A percentile compares a stretch with the other conserved stretches of the same genome.
These are phyloP conservation scores for Triticum urartu DNA, from an alignment of 176 grass and related monocot species.

Conservation along the genomic window DNA sequence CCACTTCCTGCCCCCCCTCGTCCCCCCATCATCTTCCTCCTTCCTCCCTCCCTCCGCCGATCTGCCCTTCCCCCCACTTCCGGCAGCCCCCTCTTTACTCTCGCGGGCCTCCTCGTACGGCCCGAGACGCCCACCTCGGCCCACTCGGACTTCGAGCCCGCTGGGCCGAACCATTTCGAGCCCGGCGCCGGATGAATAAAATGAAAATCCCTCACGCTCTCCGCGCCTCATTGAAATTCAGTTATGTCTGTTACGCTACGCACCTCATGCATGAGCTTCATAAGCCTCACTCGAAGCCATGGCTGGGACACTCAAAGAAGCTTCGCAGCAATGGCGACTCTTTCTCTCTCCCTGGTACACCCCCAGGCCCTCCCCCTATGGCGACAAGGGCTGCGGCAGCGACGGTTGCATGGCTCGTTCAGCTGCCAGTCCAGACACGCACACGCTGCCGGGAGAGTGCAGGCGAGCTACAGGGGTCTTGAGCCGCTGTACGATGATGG, in stretches of 20 bases:
- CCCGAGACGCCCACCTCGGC: background rate
- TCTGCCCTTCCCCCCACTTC: background rate
- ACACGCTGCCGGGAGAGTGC: conserved; percentile 4
- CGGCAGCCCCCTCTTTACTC: background rate
- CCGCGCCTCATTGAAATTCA: conserved; percentile 26
- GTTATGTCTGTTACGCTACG: conserved; percentile 37
- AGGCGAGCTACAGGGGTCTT: conserved; percentile 55
- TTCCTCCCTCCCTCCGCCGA: background rate
- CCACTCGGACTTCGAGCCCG: background rate
- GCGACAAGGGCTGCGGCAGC: background rate
- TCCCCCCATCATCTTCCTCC: conserved; percentile 30
- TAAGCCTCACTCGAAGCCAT: background rate
- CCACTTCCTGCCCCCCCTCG: background rate
- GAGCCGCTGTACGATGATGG: conserved; percentile 65
- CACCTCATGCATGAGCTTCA: background rate
- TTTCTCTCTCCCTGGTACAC: background rate
- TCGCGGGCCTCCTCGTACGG: background rate
- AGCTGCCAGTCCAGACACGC: background rate
- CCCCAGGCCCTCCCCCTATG: background rate
- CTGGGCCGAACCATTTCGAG: background rate
- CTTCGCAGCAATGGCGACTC: conserved; percentile 44
- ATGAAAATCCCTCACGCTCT: conserved; percentile 30
- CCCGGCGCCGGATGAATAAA: no score
- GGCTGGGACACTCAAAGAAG: background rate
- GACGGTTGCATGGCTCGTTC: background rate